A percentile compares a stretch with the other conserved stretches of the same genome.
Conservation (phyloP, 345 rosid genomes). For the Abelmoschus esculentus region DNA sequence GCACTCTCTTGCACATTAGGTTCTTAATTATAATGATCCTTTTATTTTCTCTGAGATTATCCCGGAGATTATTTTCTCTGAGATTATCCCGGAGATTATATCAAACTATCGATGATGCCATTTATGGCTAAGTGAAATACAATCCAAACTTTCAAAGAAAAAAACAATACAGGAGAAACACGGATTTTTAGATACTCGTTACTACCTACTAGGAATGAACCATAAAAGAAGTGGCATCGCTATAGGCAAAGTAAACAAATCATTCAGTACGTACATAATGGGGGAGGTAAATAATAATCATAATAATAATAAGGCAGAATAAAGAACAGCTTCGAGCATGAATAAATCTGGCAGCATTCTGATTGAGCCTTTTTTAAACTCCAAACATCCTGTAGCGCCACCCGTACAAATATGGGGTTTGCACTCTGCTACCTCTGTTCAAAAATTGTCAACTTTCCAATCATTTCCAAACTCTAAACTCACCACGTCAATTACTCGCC, state of each 20-base stretch:
- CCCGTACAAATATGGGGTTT: conserved; percentile 29
- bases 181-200: not conserved
- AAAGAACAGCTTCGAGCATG: conserved; percentile 6
- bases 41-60: too few species aligned
- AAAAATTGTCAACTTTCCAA: conserved; percentile 10
- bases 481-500: conserved; percentile 1
- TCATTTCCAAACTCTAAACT: not conserved
- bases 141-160: too few species aligned
- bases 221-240: not conserved
- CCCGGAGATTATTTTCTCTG: too few species aligned
- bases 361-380: conserved; percentile 3
- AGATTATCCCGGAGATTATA: too few species aligned
- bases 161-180: too few species aligned
- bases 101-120: too few species aligned
- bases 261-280: not conserved
- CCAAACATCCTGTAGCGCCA: conserved; percentile 9
- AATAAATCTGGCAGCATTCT: conserved; percentile 5
- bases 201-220: not conserved
- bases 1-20: too few species aligned
- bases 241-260: not conserved
- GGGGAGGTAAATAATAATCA: not conserved
- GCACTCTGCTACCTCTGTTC: conserved; percentile 16
- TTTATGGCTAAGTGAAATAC: too few species aligned
- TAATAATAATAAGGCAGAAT: not conserved
- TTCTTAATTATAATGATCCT: too few species aligned